Conservation (phyloP, 2,329 filamentous ascomycete species). For the Verticillium klebahnii region DNA sequence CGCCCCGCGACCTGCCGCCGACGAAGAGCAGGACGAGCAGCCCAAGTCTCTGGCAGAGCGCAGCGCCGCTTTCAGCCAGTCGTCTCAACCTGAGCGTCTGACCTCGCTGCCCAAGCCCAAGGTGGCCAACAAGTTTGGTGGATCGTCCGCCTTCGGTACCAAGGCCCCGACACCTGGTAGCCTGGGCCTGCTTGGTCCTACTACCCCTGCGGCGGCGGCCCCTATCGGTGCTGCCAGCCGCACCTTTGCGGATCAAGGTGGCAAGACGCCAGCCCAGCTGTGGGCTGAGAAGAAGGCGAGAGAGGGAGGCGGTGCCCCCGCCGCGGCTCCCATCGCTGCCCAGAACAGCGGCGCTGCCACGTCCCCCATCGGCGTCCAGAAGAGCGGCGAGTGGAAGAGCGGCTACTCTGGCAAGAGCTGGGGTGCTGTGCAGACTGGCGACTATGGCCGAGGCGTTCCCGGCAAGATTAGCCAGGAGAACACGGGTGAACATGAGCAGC, state of each 20-base stretch:
- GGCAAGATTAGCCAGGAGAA: slow-evolving; percentile 51
- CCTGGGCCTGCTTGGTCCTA: slow-evolving; percentile 59
- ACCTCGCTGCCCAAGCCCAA: slow-evolving; percentile 92
- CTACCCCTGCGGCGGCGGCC: slow-evolving; percentile 48
- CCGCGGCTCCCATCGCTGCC: slow-evolving; percentile 46
- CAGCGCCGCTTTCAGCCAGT: slow-evolving; percentile 64
- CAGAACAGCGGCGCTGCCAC: slow-evolving; percentile 63
- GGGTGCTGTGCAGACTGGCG: slow-evolving; percentile 74
- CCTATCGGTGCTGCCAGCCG: slow-evolving; percentile 78
- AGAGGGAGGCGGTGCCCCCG: slow-evolving; percentile 52
- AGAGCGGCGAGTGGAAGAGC: slow-evolving; percentile 87
- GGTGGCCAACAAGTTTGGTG: slow-evolving; percentile 83
- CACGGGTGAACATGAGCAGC: slow-evolving; percentile 49
- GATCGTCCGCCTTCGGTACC: slow-evolving; percentile 70
- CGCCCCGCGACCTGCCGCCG: slow-evolving; percentile 20
- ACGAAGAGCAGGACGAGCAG: slow-evolving; percentile 5
- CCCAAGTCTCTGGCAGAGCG: slow-evolving; percentile 69
- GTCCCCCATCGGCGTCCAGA: slow-evolving; percentile 60
- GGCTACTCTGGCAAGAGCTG: slow-evolving; percentile 87
- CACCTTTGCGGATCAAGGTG: slow-evolving; percentile 90
- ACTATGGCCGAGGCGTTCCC: slow-evolving; percentile 60
- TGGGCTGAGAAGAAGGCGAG: slow-evolving; percentile 97
- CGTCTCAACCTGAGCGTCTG: slow-evolving; percentile 66
- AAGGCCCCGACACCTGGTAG: slow-evolving; percentile 79
- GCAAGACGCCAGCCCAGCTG: slow-evolving; percentile 92